Evolutionary conservation across 2,329 filamentous ascomycete genomes (phyloP).

Genomic region (Aspergillus sp.): DNA sequence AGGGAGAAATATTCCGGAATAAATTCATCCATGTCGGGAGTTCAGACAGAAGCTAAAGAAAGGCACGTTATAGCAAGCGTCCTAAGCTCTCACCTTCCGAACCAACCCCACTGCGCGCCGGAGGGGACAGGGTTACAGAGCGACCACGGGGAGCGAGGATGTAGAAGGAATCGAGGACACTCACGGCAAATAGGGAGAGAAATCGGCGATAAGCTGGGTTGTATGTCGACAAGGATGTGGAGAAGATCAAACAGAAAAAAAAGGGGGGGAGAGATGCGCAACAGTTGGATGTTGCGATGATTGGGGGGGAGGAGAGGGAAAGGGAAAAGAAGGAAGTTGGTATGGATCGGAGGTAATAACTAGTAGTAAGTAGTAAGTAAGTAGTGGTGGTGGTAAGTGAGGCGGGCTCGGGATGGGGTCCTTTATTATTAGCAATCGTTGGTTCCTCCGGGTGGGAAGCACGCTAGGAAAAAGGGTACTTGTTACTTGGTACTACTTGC

Average conservation of each 20-base stretch:
- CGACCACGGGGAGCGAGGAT: background rate
- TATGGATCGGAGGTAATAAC: background rate
- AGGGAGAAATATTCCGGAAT: background rate
- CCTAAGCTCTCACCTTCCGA: background rate
- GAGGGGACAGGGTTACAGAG: background rate
- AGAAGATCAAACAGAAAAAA: background rate
- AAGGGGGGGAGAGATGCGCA: background rate
- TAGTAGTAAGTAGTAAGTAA: background rate
- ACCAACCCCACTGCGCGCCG: slow-evolving; percentile 6
- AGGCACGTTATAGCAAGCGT: slow-evolving; percentile 2
- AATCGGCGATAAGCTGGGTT: background rate
- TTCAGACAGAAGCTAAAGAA: background rate
- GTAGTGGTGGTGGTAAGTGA: background rate
- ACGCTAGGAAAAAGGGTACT: background rate
- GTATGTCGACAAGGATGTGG: background rate
- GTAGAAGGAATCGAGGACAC: background rate
- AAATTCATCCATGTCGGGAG: background rate
- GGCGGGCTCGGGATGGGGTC: background rate
- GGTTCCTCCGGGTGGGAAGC: background rate
- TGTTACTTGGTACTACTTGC: no score
- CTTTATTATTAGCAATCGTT: slow-evolving; percentile 5
- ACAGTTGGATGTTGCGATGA: background rate
- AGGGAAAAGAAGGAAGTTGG: background rate
- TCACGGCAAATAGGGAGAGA: background rate
- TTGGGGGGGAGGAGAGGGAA: background rate